Evolutionary conservation across 192 early-diverging fungal genomes (phyloP).

Genomic region (Funneliformis mosseae): DNA sequence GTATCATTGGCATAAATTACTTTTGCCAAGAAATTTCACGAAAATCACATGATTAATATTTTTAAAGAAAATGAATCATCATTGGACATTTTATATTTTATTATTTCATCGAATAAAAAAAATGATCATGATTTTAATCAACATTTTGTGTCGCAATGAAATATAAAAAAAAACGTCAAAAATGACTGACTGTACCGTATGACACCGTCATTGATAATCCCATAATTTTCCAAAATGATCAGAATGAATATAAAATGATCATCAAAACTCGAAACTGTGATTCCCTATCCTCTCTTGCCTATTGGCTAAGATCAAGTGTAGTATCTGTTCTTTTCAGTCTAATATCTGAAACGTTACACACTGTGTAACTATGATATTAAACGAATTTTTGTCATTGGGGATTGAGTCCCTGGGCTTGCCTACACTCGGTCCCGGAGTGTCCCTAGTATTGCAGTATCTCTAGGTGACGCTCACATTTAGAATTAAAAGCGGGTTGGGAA

Average conservation of each 20-base stretch:
- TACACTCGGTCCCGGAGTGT: slow-evolving; percentile 56
- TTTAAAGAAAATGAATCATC: too few species aligned
- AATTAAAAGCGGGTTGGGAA: neutral
- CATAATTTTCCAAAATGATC: too few species aligned
- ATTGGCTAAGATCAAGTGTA: slow-evolving; percentile 90
- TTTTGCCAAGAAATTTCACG: too few species aligned
- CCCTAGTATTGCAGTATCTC: slow-evolving; percentile 65
- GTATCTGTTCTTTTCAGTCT: slow-evolving; percentile 84
- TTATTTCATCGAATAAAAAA: too few species aligned
- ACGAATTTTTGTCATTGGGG: slow-evolving; percentile 61
- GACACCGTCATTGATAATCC: too few species aligned
- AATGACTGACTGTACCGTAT: too few species aligned
- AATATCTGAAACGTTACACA: slow-evolving; percentile 51
- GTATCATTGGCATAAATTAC: too few species aligned
- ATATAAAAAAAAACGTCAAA: too few species aligned
- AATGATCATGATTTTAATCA: too few species aligned
- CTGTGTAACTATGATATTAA: slow-evolving; percentile 50
- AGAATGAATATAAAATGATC: neutral
- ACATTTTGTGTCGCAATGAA: too few species aligned
- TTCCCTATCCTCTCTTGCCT: slow-evolving; percentile 69
- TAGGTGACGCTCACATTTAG: slow-evolving; percentile 52
- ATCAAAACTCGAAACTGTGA: neutral
- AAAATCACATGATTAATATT: too few species aligned
- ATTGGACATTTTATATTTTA: too few species aligned
- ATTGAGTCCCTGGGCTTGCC: slow-evolving; percentile 51